Percentiles rank a stretch among this genome's conserved stretches.
These are phyloP conservation scores for Lecanoromycetidae sp. DNA, from an alignment of 2,329 filamentous ascomycete genomes.

Conservation along the genomic window DNA sequence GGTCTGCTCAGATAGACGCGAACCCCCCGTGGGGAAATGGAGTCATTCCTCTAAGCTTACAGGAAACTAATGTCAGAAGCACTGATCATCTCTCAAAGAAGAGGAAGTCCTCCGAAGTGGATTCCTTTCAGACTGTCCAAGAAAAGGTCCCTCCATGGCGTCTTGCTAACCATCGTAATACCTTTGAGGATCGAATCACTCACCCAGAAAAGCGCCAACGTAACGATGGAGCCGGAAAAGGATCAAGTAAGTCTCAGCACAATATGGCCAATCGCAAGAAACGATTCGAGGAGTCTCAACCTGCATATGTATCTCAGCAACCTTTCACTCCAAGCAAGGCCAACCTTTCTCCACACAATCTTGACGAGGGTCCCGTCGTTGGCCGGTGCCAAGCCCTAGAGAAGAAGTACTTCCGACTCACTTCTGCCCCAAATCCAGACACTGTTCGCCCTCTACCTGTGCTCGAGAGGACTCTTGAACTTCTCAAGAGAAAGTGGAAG, in stretches of 20 bases:
- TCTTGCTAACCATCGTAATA: conserved; percentile 44
- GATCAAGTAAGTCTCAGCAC: conserved; percentile 78
- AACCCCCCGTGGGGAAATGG: conserved; percentile 19
- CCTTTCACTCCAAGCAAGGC: conserved; percentile 22
- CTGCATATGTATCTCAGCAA: conserved; percentile 30
- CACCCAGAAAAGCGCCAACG: conserved; percentile 43
- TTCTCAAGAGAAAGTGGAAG: conserved; percentile 90
- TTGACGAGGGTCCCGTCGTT: conserved; percentile 56
- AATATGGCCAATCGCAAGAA: conserved; percentile 78
- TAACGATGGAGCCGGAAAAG: conserved; percentile 36
- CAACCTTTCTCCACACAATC: conserved; percentile 32
- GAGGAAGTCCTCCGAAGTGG: conserved; percentile 62
- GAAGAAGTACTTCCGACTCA: conserved; percentile 90
- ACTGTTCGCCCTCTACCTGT: conserved; percentile 74
- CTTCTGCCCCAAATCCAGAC: conserved; percentile 74
- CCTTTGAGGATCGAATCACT: conserved; percentile 65
- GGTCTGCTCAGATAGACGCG: conserved; percentile 15
- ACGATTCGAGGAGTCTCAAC: conserved; percentile 56
- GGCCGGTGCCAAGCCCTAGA: conserved; percentile 75
- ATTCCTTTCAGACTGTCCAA: conserved; percentile 42
- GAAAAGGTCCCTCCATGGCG: conserved; percentile 58
- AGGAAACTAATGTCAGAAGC: conserved; percentile 21
- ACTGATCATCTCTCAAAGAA: conserved; percentile 47
- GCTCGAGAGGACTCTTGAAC: conserved; percentile 70
- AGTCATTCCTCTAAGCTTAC: conserved; percentile 15